Evolutionary conservation across 345 rosid species (phyloP).

Genomic region (Geranium brycei): DNA sequence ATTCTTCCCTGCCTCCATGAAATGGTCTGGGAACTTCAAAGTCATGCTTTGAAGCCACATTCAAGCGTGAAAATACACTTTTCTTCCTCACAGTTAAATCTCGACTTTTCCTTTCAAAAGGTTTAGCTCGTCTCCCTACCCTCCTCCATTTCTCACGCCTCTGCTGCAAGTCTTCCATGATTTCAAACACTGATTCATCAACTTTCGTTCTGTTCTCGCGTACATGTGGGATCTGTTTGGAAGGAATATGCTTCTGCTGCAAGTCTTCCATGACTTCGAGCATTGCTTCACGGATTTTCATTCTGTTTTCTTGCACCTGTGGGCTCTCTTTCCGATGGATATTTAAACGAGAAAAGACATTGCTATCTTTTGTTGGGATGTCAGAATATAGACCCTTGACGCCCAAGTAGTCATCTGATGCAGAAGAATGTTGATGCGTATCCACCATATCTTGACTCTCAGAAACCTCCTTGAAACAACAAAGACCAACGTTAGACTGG

Average conservation of each 20-base stretch:
- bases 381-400: constrained; percentile 12
- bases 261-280: not conserved
- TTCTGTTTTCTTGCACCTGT: no score
- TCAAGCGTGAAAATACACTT: no score
- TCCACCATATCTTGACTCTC: not conserved
- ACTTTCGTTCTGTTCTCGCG: not conserved
- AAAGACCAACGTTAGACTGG: not conserved
- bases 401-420: not conserved
- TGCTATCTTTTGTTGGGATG: not conserved
- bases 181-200: constrained; percentile 11
- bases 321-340: no score
- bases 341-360: constrained; percentile 20
- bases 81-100: no score
- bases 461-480: not conserved
- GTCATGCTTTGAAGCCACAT: no score
- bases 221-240: no score
- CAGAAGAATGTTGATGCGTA: not conserved
- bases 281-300: no score
- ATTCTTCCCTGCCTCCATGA: no score
- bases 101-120: no score
- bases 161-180: constrained; percentile 18
- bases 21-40: no score
- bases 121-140: no score
- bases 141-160: constrained; percentile 12
- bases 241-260: constrained; percentile 3